Evolutionary conservation across 2,329 filamentous ascomycete genomes (phyloP).

Genomic region (Pyrenophora graminea): DNA sequence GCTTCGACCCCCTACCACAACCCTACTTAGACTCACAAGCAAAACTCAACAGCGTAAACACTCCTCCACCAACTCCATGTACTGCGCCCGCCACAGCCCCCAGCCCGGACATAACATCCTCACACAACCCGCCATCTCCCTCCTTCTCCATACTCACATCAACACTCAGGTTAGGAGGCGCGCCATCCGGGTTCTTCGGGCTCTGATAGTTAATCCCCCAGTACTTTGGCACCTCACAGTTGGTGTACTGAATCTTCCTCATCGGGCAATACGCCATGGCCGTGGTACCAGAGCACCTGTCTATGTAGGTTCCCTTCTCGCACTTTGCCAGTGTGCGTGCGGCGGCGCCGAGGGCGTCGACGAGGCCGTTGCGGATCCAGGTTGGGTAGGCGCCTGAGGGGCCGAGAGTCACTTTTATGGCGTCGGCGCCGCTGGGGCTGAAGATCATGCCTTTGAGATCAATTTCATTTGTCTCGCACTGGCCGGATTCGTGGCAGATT

Average conservation of each 20-base stretch:
- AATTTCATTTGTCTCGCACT: slow-evolving; percentile 24
- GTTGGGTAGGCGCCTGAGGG: slow-evolving; percentile 16
- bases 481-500: slow-evolving; percentile 20
- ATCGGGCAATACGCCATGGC: slow-evolving; percentile 3
- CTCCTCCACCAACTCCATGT: slow-evolving; percentile 11
- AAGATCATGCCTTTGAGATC: slow-evolving; percentile 2
- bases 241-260: not conserved
- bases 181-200: slow-evolving; percentile 13
- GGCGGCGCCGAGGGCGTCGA: slow-evolving; percentile 14
- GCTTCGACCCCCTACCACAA: no score
- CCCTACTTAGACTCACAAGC: slow-evolving; percentile 3
- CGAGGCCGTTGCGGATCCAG: slow-evolving; percentile 21
- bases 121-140: slow-evolving; percentile 1
- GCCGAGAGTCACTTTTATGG: slow-evolving; percentile 15
- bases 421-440: not conserved
- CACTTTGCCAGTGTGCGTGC: slow-evolving; percentile 16
- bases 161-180: slow-evolving; percentile 6
- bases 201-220: slow-evolving; percentile 17
- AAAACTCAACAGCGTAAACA: slow-evolving; percentile 15
- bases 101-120: slow-evolving; percentile 4
- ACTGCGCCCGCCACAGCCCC: slow-evolving; percentile 13
- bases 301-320: slow-evolving; percentile 2
- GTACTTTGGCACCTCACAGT: slow-evolving; percentile 4
- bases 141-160: slow-evolving; percentile 2
- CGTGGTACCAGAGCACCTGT: not conserved